Conservation (phyloP, 495 filamentous ascomycete genomes). For the Hyaloscypha variabilis region DNA sequence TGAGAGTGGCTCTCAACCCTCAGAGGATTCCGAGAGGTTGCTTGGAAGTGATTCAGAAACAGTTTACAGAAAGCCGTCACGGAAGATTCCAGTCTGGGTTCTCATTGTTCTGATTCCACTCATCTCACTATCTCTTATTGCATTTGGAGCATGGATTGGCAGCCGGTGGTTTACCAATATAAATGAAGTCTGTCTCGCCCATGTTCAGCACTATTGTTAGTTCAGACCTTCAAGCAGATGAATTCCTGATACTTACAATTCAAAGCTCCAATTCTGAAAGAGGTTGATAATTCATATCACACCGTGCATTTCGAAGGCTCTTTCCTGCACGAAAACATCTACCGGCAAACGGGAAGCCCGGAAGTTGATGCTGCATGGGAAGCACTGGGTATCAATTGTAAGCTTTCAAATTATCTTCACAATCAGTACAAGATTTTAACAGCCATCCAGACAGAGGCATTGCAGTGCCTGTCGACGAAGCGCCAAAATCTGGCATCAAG, state of each 20-base stretch:
- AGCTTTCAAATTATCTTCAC: conserved; percentile 4
- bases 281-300: conserved; percentile 26
- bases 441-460: conserved; percentile 40
- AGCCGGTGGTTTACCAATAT: not conserved
- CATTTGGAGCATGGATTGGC: conserved; percentile 26
- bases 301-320: conserved; percentile 45
- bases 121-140: conserved; percentile 13
- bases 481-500: conserved; percentile 42
- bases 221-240: not conserved
- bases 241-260: not conserved
- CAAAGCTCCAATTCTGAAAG: conserved; percentile 28
- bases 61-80: not conserved
- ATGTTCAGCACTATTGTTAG: conserved; percentile 30
- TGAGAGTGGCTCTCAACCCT: conserved; percentile 19
- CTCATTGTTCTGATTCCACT: conserved; percentile 9
- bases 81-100: not conserved
- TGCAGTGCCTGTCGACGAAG: conserved; percentile 41
- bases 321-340: conserved; percentile 54
- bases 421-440: conserved; percentile 7
- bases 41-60: conserved; percentile 10
- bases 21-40: conserved; percentile 22
- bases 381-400: conserved; percentile 54
- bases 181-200: conserved; percentile 19
- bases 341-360: conserved; percentile 49
- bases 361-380: conserved; percentile 63